Evolutionary conservation across 768 basidiomycete species (phyloP).

Genomic region (Leccinum uliginosum): DNA sequence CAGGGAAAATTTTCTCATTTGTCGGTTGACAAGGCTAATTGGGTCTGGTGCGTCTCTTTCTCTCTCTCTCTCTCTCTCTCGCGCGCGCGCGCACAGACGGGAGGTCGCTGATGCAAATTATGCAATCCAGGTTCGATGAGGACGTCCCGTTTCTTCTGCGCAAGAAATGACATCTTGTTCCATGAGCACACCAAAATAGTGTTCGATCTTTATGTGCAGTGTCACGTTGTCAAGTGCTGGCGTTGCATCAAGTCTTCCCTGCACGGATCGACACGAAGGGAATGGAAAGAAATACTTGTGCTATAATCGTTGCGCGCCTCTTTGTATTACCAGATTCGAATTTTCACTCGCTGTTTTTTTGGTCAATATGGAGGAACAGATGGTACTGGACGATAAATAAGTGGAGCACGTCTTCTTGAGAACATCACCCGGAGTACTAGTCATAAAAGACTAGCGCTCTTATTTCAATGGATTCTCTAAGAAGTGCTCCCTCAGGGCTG

Average conservation of each 20-base stretch:
- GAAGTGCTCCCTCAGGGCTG: slow-evolving; percentile 26
- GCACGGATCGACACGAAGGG: neutral
- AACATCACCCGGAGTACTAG: neutral
- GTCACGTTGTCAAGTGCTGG: neutral
- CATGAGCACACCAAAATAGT: neutral
- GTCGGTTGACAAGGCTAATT: slow-evolving; percentile 3
- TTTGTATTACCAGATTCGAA: too few species aligned
- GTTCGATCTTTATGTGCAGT: neutral
- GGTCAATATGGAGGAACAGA: too few species aligned
- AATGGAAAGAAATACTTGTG: slow-evolving; percentile 2
- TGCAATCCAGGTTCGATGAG: slow-evolving; percentile 17
- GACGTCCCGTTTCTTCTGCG: slow-evolving; percentile 15
- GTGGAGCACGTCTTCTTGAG: too few species aligned
- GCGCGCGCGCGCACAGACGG: too few species aligned
- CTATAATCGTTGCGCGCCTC: neutral
- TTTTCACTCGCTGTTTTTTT: too few species aligned
- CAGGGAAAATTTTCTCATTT: slow-evolving; percentile 4
- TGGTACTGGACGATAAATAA: too few species aligned
- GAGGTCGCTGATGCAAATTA: neutral
- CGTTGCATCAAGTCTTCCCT: neutral
- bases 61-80: too few species aligned
- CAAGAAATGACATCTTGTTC: neutral
- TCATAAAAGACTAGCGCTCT: slow-evolving; percentile 31
- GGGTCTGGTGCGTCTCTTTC: slow-evolving; percentile 19
- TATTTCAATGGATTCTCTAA: slow-evolving; percentile 34